phyloP scores from a whole-genome alignment of 257 asterid species.

The Nicotiana noctiflora region DNA sequence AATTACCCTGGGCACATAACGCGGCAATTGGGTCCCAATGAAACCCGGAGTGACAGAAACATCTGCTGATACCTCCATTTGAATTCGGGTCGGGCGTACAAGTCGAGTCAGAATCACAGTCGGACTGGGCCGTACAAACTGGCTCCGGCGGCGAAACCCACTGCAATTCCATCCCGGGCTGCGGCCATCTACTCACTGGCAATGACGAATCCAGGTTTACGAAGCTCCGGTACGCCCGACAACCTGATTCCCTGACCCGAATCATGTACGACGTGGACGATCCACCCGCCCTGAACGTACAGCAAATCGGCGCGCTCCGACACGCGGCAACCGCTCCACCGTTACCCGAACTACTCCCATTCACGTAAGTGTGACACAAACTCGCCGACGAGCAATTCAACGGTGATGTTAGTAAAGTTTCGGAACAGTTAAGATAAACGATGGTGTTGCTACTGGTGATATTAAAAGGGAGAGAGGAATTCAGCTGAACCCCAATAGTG shows the following conservation, averaged over 20 bases:
- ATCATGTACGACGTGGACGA: conserved; percentile 55
- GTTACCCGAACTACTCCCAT: conserved; percentile 19
- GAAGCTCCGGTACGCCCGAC: conserved; percentile 77
- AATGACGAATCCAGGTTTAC: conserved; percentile 48
- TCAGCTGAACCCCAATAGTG: conserved; percentile 62
- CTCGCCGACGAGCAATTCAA: conserved; percentile 57
- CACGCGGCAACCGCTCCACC: conserved; percentile 24
- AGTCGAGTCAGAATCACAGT: conserved; percentile 59
- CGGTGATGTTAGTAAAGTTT: conserved; percentile 29
- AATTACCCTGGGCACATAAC: conserved; percentile 42
- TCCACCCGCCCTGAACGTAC: conserved; percentile 73
- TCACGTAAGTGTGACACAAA: conserved; percentile 62
- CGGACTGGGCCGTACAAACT: conserved; percentile 38
- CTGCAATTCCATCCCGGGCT: conserved; percentile 68
- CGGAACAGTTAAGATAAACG: conserved; percentile 56
- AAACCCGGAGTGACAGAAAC: conserved; percentile 62
- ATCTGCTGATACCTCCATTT: conserved; percentile 31
- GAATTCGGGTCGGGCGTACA: conserved; percentile 50
- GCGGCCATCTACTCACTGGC: conserved; percentile 66
- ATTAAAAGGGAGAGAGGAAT: conserved; percentile 63
- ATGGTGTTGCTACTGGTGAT: conserved; percentile 79
- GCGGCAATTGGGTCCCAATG: conserved; percentile 67
- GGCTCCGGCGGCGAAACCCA: conserved; percentile 76
- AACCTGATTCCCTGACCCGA: conserved; percentile 44
- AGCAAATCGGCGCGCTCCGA: conserved; percentile 31